Evolutionary conservation across 345 rosid species (phyloP), one percentile per base, ranked within the genome.

Genomic region (Pistacia integerrima): DNA sequence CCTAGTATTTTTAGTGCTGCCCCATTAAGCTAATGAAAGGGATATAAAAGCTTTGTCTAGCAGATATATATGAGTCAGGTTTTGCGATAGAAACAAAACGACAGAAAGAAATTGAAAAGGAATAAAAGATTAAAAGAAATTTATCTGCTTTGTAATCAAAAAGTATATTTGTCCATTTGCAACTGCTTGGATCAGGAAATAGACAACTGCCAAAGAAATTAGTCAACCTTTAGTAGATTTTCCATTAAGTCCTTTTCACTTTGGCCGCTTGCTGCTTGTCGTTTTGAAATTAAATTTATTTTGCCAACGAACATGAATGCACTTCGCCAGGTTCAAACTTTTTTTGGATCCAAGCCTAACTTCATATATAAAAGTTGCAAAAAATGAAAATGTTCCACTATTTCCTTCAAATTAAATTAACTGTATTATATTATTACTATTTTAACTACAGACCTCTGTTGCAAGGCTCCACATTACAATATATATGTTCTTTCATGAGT

Each of bases 91-190:
- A 30, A 48, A 62, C 68, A 62, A 49, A 18, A 51, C 54, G 46
- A 1, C 4, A 25, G 3, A 41, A 57, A 17, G 16, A 2, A 57
- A 1, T 18, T 14, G 38, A 46, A 5, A 20, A 44, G 5, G 17
- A 46, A 48, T 20, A 38, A 44, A 60, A 33, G 16, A 57, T 8
- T 20, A 3, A 41, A 61, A 5, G 51, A 59, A 30, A 63, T 30
- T 5, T 35, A 52, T 74, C 52, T 63, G 74, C 76, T 62, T 73
- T 52, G 48, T 18, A 5, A 6, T 62, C 35, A 22, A 73, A 64
- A 36, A 61, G 48, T 17, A 60, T 46, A 49, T 66, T 11, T 73
- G 68, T 61, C 76, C n/a, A 73, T 73, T 61, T 63, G 76, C 68
- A 51, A 62, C 58, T 2, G 2, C 51, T 55, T 35, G n/a, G 48